Evolutionary conservation across 371 early-diverging fungal species (phyloP).

Genomic region (Mucor ambiguus): DNA sequence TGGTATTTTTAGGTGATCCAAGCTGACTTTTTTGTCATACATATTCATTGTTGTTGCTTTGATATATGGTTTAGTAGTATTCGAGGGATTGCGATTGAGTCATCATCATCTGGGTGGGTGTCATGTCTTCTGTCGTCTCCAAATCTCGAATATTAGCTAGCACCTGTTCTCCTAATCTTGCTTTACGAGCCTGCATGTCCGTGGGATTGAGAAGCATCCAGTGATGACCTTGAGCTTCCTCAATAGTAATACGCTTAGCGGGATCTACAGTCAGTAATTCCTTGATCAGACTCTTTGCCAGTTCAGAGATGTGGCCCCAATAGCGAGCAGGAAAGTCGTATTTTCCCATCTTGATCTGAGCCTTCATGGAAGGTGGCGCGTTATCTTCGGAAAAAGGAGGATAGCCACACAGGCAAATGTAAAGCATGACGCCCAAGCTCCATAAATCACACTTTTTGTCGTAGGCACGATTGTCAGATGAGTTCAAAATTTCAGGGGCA

Average conservation of each 20-base stretch:
- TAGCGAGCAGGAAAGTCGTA: constrained; percentile 81
- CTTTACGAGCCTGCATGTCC: constrained; percentile 1
- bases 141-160: background rate
- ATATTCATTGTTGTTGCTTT: constrained; percentile 4
- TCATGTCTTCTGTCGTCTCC: background rate
- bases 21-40: background rate
- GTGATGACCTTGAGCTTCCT: constrained; percentile 37
- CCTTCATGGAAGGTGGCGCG: constrained; percentile 29
- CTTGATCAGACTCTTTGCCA: constrained; percentile 66
- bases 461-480: constrained; percentile 68
- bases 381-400: constrained; percentile 85
- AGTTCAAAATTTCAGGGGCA: constrained; percentile 92
- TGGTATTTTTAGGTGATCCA: background rate
- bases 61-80: background rate
- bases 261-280: constrained; percentile 60
- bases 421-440: constrained; percentile 98
- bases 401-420: constrained; percentile 94
- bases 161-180: background rate
- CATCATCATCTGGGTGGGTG: background rate
- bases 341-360: constrained; percentile 79
- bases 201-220: constrained; percentile 19
- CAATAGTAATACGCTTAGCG: constrained; percentile 41
- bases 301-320: constrained; percentile 83
- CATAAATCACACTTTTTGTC: constrained; percentile 94
- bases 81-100: background rate